These are phyloP conservation scores for Phytophthora cactorum DNA, from an alignment of 352 stramenopile genomes.

Conservation along the genomic window DNA sequence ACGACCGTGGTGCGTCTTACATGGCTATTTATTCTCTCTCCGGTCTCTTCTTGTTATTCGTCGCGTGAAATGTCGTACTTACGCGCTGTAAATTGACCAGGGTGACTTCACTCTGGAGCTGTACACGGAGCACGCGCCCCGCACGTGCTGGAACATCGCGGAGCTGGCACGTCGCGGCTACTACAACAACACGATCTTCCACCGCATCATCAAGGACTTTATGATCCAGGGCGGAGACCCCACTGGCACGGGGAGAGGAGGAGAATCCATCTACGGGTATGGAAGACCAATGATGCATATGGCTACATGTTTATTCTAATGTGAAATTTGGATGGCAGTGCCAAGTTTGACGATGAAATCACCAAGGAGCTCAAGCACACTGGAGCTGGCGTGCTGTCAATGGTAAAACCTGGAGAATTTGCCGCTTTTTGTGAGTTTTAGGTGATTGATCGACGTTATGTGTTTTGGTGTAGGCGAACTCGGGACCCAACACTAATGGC, in stretches of 20 bases:
- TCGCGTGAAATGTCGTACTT: neutral
- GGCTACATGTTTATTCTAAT: conserved; percentile 9
- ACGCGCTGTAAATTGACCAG: conserved; percentile 32
- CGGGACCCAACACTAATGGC: conserved; percentile 92
- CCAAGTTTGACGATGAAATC: conserved; percentile 96
- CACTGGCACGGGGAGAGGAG: conserved; percentile 92
- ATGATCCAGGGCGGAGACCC: conserved; percentile 97
- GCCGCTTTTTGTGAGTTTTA: neutral
- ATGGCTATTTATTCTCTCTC: neutral
- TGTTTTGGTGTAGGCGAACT: conserved; percentile 72
- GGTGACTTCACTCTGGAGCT: conserved; percentile 94
- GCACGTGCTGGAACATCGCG: conserved; percentile 93
- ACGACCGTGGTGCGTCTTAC: conserved; percentile 68
- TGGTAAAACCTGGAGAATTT: conserved; percentile 49
- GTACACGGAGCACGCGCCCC: conserved; percentile 93
- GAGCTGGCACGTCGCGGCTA: conserved; percentile 93
- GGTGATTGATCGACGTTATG: neutral
- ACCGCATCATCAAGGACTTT: conserved; percentile 96
- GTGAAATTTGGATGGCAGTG: conserved; percentile 39
- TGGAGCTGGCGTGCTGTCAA: conserved; percentile 90
- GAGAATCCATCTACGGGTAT: conserved; percentile 93
- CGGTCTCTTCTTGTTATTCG: neutral
- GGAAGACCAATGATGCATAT: conserved; percentile 2
- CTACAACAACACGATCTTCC: conserved; percentile 97
- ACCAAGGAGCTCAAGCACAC: conserved; percentile 94